Evolutionary conservation across 257 asterid species (phyloP).

Genomic region (Ballota nigra): DNA sequence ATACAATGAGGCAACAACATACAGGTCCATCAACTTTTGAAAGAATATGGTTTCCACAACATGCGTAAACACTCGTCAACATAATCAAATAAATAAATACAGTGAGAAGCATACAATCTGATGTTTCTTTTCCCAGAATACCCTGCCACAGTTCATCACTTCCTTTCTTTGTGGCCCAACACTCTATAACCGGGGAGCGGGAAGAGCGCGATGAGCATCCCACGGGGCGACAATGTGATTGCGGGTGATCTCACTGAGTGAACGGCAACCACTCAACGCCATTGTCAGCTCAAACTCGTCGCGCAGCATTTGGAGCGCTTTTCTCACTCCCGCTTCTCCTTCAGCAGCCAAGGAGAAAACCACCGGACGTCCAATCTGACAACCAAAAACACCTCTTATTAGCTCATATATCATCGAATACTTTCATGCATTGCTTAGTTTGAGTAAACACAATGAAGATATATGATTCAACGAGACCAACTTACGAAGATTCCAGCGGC

Average conservation of each 20-base stretch:
- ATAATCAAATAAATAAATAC: slow-evolving; percentile 31
- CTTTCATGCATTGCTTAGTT: neutral
- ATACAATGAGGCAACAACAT: neutral
- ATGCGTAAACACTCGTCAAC: slow-evolving; percentile 27
- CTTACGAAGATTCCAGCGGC: slow-evolving; percentile 96
- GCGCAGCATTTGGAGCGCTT: slow-evolving; percentile 86
- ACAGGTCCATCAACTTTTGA: neutral
- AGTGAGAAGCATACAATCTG: slow-evolving; percentile 19
- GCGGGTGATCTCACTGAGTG: slow-evolving; percentile 77
- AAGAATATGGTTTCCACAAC: slow-evolving; percentile 20
- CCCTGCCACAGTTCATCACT: neutral
- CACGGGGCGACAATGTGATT: slow-evolving; percentile 73
- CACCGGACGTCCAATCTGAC: slow-evolving; percentile 90
- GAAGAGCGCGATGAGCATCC: slow-evolving; percentile 63
- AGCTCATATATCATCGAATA: neutral
- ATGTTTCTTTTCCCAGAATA: neutral
- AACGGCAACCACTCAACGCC: slow-evolving; percentile 90
- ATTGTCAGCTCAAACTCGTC: slow-evolving; percentile 91
- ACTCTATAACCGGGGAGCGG: slow-evolving; percentile 57
- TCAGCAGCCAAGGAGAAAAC: slow-evolving; percentile 87
- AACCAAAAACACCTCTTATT: neutral
- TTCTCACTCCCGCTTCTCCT: slow-evolving; percentile 84
- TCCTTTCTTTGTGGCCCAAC: neutral
- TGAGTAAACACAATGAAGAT: neutral
- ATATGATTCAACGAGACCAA: neutral